A percentile compares a stretch with the other conserved stretches of the same genome.
Conservation (phyloP, 2,329 filamentous ascomycete species). For the Colletotrichum tofieldiae region DNA sequence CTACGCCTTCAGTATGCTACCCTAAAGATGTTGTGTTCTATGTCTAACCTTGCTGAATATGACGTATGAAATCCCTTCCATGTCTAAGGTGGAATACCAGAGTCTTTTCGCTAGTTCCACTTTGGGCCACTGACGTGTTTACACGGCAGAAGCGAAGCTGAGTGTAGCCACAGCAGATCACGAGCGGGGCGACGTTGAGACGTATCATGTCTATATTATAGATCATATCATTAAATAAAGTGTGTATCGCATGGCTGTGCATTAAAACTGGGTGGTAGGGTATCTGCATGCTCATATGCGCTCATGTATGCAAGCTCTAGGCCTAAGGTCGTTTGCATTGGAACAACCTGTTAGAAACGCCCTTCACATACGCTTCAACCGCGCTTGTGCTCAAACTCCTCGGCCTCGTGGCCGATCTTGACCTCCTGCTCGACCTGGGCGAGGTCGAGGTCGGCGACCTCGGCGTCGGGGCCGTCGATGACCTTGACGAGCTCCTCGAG, state of each 20-base stretch:
- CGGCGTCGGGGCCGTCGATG: slow-evolving; percentile 74
- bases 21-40: too few species aligned
- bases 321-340: neutral
- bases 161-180: neutral
- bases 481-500: slow-evolving; percentile 78
- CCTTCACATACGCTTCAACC: slow-evolving; percentile 12
- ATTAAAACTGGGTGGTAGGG: slow-evolving; percentile 18
- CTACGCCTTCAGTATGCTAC: neutral
- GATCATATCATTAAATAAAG: slow-evolving; percentile 24
- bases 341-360: neutral
- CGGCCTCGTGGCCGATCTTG: slow-evolving; percentile 39
- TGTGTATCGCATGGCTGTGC: slow-evolving; percentile 22
- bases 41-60: neutral
- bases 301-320: slow-evolving; percentile 7
- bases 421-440: slow-evolving; percentile 62
- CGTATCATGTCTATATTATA: slow-evolving; percentile 2
- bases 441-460: slow-evolving; percentile 63
- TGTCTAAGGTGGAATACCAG: too few species aligned
- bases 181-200: neutral
- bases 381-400: slow-evolving; percentile 40
- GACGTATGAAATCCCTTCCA: too few species aligned
- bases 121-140: neutral
- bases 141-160: neutral
- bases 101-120: neutral
- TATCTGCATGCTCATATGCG: slow-evolving; percentile 36